Evolutionary conservation across 2,329 filamentous ascomycete species (phyloP).

Genomic region (Microcera coccophila): DNA sequence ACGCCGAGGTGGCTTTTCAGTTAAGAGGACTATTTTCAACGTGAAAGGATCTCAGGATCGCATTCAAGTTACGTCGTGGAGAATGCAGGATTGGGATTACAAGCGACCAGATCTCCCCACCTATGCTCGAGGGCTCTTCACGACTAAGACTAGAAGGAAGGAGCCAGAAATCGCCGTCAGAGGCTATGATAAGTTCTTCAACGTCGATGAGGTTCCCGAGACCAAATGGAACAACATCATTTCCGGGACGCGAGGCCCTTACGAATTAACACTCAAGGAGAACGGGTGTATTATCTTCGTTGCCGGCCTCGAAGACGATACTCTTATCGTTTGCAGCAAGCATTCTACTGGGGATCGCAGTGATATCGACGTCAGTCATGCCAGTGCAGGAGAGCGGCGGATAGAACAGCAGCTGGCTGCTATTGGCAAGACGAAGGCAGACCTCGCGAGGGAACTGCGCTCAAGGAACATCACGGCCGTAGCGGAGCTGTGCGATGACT

Average conservation of each 20-base stretch:
- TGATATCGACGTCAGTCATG: constrained; percentile 74
- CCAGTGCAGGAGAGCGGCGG: constrained; percentile 75
- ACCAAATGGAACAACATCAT: constrained; percentile 82
- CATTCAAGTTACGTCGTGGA: constrained; percentile 82
- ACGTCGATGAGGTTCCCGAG: constrained; percentile 73
- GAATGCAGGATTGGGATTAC: constrained; percentile 93
- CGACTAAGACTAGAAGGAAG: constrained; percentile 62
- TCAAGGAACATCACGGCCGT: constrained; percentile 88
- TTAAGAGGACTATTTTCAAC: constrained; percentile 75
- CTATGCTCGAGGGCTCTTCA: constrained; percentile 92
- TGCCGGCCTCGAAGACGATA: constrained; percentile 82
- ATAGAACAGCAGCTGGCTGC: constrained; percentile 73
- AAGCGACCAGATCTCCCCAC: constrained; percentile 82
- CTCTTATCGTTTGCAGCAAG: constrained; percentile 95
- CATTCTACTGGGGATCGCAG: constrained; percentile 84
- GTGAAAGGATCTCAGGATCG: constrained; percentile 60
- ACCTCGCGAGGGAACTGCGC: constrained; percentile 73
- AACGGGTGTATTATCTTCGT: constrained; percentile 99
- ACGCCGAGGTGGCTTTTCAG: constrained; percentile 60
- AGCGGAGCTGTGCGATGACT: constrained; percentile 92
- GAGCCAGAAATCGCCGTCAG: constrained; percentile 75
- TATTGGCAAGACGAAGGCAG: constrained; percentile 72
- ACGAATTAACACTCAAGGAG: constrained; percentile 94
- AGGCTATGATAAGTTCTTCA: constrained; percentile 99
- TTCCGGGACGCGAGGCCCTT: constrained; percentile 73